Evolutionary conservation across 2,329 filamentous ascomycete species (phyloP), one percentile per base, ranked within the genome.

Genomic region (Zalaria sp.): DNA sequence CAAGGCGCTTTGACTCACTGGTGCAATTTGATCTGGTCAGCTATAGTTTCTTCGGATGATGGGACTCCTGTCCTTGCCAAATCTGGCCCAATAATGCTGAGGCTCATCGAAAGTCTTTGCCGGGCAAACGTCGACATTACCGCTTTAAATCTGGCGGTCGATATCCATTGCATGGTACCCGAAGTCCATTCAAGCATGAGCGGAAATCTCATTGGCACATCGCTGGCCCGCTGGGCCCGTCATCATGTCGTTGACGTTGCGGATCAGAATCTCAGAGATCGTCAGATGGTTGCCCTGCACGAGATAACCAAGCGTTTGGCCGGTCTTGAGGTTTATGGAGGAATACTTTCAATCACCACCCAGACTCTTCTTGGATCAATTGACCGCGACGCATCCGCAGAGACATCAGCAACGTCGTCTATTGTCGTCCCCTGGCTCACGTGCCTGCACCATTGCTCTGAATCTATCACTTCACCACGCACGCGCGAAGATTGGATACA

Each of bases 401-500:
- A 32, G n/a, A 32, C 29, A 7, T 18, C 18, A 18, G 29, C 7
- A 7, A n/a, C n/a, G n/a, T n/a, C 7, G 7, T 32, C 25, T 34
- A 5, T 7, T 4, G 4, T 42, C 9, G n/a, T 34, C 10, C 9
- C 10, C n/a, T 49, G 47, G 47, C 35, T 47, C 3, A 5, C 10
- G 2, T 42, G 42, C 28, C 37, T 50, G n/a, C 27, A 37, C 25
- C 4, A 4, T 8, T 44, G 35, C 37, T 8, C 38, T 4, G 39
- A 34, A 25, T 18, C 18, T 18, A 18, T 18, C 18, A 35, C 38
- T 18, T 7, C 18, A 41, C 27, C 42, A 28, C 35, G 7, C n/a
- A 11, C 38, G 39, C 25, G 25, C 7, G 9, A 26, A 38, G 3
- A 40, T 38, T 53, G 48, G 49, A 27, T 9, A n/a, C 5, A n/a